These are phyloP conservation scores for Fusarium mundagurra DNA, from an alignment of 2,329 filamentous ascomycete species.

Conservation along the genomic window DNA sequence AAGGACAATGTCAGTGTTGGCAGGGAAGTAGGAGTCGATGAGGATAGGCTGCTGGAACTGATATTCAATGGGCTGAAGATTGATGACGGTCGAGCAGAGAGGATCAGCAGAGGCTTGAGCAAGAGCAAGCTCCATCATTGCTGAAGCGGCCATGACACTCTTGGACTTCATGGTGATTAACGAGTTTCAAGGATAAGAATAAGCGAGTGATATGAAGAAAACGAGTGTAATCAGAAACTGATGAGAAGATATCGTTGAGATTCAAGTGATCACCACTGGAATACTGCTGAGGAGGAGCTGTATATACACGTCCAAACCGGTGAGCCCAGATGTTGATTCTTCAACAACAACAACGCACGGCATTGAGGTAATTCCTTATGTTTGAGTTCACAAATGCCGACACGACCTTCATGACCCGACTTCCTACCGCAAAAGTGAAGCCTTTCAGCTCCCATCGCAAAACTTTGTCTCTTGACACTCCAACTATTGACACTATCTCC, in stretches of 20 bases:
- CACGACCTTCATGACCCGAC: background rate
- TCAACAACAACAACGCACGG: background rate
- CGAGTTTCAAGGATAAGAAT: rapidly evolving
- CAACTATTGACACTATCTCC: background rate
- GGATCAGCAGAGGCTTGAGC: background rate
- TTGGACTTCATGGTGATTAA: background rate
- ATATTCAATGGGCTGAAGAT: background rate
- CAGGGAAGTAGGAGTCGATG: background rate
- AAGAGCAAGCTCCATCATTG: background rate
- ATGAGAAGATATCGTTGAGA: background rate
- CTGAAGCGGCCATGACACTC: background rate
- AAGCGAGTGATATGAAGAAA: background rate
- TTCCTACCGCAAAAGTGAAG: background rate
- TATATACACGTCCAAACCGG: background rate
- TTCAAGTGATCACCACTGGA: background rate
- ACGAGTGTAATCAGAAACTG: background rate
- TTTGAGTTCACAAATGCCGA: background rate
- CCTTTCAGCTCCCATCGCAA: background rate
- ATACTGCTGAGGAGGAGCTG: background rate
- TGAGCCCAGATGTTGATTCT: rapidly evolving
- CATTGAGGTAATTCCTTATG: background rate
- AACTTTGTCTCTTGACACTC: background rate
- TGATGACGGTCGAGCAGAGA: background rate
- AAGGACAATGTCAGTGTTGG: background rate
- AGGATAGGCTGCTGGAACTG: background rate